Percentiles rank a stretch among this genome's conserved stretches.
phyloP scores from a whole-genome alignment of 169 alveolate species.

The Eimeria maxima region DNA sequence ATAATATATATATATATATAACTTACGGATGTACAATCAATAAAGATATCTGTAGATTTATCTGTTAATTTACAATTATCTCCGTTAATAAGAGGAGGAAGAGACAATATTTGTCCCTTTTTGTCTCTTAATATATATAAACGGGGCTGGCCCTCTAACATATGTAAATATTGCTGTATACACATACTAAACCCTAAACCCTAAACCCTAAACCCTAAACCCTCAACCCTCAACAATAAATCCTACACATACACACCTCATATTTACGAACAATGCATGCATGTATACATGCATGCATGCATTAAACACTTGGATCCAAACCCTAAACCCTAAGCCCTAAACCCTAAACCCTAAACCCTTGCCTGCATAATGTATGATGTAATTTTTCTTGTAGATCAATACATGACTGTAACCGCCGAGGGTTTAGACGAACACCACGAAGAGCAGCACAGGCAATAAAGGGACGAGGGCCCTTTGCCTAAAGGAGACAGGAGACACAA shows the following conservation, averaged over 20 bases:
- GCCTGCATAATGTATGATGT: constrained; percentile 96
- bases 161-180: constrained; percentile 92
- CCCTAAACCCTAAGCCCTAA: constrained; percentile 85
- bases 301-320: too few species aligned
- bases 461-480: constrained; percentile 80
- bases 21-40: constrained; percentile 96
- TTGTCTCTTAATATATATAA: constrained; percentile 91
- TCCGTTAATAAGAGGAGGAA: constrained; percentile 99
- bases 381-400: constrained; percentile 98
- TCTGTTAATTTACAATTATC: constrained; percentile 97
- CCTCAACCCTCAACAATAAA: background rate
- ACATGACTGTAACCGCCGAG: constrained; percentile 95
- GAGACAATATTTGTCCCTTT: constrained; percentile 95
- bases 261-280: background rate
- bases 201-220: background rate
- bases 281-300: too few species aligned
- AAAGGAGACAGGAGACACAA: background rate
- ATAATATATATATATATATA: background rate
- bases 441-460: constrained; percentile 96
- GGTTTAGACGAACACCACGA: constrained; percentile 94
- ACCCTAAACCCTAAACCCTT: constrained; percentile 34
- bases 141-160: constrained; percentile 87
- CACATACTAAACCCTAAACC: constrained; percentile 32
- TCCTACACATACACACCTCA: background rate
- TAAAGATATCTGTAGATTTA: constrained; percentile 96